Percentiles rank a stretch among this genome's conserved stretches.
These are phyloP conservation scores for Acidiella bohemica DNA, from an alignment of 495 filamentous ascomycete genomes.

Conservation along the genomic window DNA sequence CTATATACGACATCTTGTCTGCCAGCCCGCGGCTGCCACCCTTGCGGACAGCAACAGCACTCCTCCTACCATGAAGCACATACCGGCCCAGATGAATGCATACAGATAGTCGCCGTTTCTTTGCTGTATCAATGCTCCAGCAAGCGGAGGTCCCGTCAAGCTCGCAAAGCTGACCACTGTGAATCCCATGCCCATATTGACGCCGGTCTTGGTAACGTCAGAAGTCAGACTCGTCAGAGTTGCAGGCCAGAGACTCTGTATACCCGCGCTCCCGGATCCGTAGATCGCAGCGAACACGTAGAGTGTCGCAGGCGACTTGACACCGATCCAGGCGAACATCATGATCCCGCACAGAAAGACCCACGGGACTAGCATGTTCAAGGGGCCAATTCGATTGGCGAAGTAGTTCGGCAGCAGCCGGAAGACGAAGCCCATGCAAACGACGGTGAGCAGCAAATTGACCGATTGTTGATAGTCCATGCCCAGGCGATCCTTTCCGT, in stretches of 20 bases:
- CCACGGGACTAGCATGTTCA: slow-evolving; percentile 27
- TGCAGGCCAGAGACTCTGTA: slow-evolving; percentile 26
- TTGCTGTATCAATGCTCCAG: slow-evolving; percentile 25
- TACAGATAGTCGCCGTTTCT: slow-evolving; percentile 23
- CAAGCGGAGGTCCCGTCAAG: slow-evolving; percentile 27
- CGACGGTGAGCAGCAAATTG: slow-evolving; percentile 26
- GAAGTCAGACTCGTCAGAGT: slow-evolving; percentile 25
- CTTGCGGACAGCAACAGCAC: slow-evolving; percentile 18
- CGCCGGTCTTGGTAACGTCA: slow-evolving; percentile 25
- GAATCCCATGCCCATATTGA: slow-evolving; percentile 29
- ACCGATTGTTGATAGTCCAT: slow-evolving; percentile 23
- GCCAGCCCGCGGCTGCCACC: slow-evolving; percentile 22
- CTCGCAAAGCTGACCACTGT: slow-evolving; percentile 22
- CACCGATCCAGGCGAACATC: slow-evolving; percentile 25
- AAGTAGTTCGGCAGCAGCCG: slow-evolving; percentile 26
- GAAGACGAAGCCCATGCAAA: slow-evolving; percentile 24
- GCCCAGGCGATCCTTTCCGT: slow-evolving; percentile 20
- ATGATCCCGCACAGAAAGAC: slow-evolving; percentile 19
- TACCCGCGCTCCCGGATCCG: slow-evolving; percentile 22
- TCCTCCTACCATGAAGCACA: slow-evolving; percentile 19
- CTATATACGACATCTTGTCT: slow-evolving; percentile 16
- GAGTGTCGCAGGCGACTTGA: slow-evolving; percentile 13
- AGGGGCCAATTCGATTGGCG: slow-evolving; percentile 24
- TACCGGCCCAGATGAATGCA: slow-evolving; percentile 26
- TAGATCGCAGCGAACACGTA: slow-evolving; percentile 25